Evolutionary conservation across 2,329 filamentous ascomycete species (phyloP).

Genomic region (Pseudovirgaria hyperparasitica): DNA sequence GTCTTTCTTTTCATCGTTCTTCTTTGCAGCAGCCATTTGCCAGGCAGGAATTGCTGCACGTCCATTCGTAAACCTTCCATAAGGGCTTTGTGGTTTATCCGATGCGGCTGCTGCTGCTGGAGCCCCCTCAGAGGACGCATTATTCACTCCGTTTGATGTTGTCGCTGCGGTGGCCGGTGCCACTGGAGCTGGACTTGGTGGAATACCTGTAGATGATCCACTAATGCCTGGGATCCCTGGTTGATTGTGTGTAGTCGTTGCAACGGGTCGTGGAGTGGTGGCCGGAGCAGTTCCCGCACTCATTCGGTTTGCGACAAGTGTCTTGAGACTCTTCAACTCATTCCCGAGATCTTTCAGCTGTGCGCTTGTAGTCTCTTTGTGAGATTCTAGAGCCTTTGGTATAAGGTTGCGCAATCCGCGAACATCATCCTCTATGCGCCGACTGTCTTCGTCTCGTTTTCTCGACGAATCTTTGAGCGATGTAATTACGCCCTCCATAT

Average conservation of each 20-base stretch:
- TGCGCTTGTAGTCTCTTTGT: slow-evolving; percentile 71
- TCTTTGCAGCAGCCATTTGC: slow-evolving; percentile 38
- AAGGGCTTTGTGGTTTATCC: slow-evolving; percentile 18
- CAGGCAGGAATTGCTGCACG: slow-evolving; percentile 38
- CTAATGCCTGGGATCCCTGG: too few relatives aligned
- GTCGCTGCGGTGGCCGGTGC: background rate
- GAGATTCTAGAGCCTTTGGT: slow-evolving; percentile 75
- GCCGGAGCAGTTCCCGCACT: slow-evolving; percentile 16
- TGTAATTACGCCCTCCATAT: slow-evolving; percentile 71
- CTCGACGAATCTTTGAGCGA: slow-evolving; percentile 73
- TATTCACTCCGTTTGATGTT: background rate
- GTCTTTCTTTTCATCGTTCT: slow-evolving; percentile 31
- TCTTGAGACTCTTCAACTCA: slow-evolving; percentile 87
- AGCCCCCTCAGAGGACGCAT: too few relatives aligned
- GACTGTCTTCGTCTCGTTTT: slow-evolving; percentile 75
- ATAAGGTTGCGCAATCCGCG: slow-evolving; percentile 70
- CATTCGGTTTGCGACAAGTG: slow-evolving; percentile 58
- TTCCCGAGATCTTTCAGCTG: slow-evolving; percentile 72
- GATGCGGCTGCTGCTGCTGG: slow-evolving; percentile 11
- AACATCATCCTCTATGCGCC: slow-evolving; percentile 77
- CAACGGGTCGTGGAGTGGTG: slow-evolving; percentile 11
- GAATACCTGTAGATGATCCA: too few relatives aligned
- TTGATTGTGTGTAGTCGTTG: too few relatives aligned
- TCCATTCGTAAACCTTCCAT: slow-evolving; percentile 18
- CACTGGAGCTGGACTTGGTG: too few relatives aligned